Evolutionary conservation across 1,284 basidiomycete genomes (phyloP).

Genomic region (Ceratorhiza oryzae-sativae): DNA sequence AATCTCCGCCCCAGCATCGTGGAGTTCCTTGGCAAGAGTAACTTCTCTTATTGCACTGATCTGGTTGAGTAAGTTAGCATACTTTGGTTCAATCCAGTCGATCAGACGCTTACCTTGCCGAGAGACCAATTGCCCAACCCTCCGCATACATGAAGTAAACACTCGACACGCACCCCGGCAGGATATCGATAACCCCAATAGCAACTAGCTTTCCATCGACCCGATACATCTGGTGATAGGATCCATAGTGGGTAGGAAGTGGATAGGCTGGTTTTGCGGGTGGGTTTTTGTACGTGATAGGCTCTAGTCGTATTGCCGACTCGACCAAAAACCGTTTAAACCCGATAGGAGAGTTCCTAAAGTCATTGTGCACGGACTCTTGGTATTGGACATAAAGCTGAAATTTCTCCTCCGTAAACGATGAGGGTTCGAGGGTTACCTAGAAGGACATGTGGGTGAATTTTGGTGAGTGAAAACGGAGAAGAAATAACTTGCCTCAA

Average conservation of each 20-base stretch:
- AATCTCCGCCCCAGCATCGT: conserved; percentile 66
- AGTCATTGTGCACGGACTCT: conserved; percentile 74
- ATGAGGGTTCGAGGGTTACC: conserved; percentile 77
- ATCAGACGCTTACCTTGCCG: conserved; percentile 72
- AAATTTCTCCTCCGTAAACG: conserved; percentile 82
- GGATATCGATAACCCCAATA: conserved; percentile 88
- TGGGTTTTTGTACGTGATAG: conserved; percentile 63
- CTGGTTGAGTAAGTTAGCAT: conserved; percentile 52
- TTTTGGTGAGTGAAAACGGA: too few relatives aligned
- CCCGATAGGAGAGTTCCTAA: conserved; percentile 57
- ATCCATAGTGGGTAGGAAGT: conserved; percentile 80
- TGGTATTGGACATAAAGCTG: conserved; percentile 80
- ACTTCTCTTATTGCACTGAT: conserved; percentile 84
- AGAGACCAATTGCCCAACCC: conserved; percentile 76
- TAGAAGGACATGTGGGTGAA: conserved; percentile 48
- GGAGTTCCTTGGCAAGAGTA: conserved; percentile 74
- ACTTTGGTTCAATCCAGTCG: neutral
- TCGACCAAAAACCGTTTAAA: conserved; percentile 82
- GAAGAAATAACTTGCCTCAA: conserved; percentile 38
- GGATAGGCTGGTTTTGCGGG: conserved; percentile 50
- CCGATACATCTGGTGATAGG: conserved; percentile 86
- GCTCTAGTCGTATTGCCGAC: conserved; percentile 73
- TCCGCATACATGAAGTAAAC: conserved; percentile 97
- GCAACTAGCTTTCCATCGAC: conserved; percentile 85
- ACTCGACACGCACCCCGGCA: conserved; percentile 89